Base-by-base conservation (phyloP, 163 green algal genomes). In the Scenedesmus sp. region DNA sequence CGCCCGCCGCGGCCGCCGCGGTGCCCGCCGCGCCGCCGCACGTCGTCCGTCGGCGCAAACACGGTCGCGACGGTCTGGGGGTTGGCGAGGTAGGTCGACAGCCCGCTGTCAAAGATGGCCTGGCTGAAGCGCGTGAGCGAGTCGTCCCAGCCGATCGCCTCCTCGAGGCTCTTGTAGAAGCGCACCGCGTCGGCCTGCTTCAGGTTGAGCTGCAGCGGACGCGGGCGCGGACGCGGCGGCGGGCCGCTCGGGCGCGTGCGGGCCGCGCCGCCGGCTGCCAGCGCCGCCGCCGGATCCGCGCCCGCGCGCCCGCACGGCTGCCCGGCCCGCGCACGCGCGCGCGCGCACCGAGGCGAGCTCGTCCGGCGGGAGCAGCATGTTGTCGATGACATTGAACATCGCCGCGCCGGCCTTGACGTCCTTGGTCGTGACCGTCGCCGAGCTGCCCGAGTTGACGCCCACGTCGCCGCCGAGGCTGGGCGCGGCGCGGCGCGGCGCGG, bases 281-380 rank as follows among this genome's bases (percentile, higher is more conserved):
- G 17, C 15, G 48, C 17, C 48, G 15, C 48, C 18, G 18, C 48
- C 18, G 15, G 15, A 57, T 57, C 17, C 17, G 15, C 18, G 15
- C 15, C 17, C 17, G n/a, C n/a, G n/a, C n/a, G n/a, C n/a, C n/a
- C n/a, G n/a, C n/a, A n/a, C n/a, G n/a, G n/a, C n/a, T n/a, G n/a
- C n/a, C n/a, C n/a, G n/a, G n/a, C n/a, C n/a, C n/a, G n/a, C n/a
- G n/a, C n/a, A n/a, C n/a, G n/a, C n/a, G n/a, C 20, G 10, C 51
- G 14, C 4, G 58, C 71, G 50, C 42, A 79, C 71, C 11, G 71
- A 70, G 20, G 71, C 57, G 4, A 79, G 58, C 44, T 70, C 58
- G 70, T 79, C 71, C 18, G 57, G n/a, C 7, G 71, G 71, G 29
- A 79, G 18, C 39, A 79, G 71, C 71, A 79, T 18, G 57, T 79